Base-by-base conservation (phyloP, 225 moss, liverwort and hornwort genomes). In the Lunularia cruciata region DNA sequence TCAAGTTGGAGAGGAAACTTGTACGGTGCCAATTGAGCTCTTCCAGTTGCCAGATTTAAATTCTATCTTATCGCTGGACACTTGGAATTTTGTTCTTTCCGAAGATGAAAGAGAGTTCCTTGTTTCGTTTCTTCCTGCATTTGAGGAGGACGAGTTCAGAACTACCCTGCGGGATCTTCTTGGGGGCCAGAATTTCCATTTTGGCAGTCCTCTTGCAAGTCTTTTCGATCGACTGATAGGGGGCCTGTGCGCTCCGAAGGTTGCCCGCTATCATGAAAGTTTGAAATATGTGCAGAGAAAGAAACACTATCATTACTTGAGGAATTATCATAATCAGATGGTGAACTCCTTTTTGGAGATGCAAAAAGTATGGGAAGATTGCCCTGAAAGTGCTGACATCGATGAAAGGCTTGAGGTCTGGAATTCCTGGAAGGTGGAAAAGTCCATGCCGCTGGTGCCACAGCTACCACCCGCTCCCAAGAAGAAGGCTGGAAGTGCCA, bases 261-360 rank as follows among this genome's bases (percentile, higher is more conserved):
- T 91, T 11, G 86, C 86, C 11, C 81, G 85, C 16, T 91, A 91
- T 68, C 74, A 86, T 47, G 91, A 91, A 72, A 88, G 91, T 46
- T 73, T 91, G 19, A 88, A 91, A 63, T 91, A 86, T 71, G 81
- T 91, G 72, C 88, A 91, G 75, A 78, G 86, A 25, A 91, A 91
- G 73, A 88, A 88, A 73, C 91, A 91, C 73, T 88, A 88, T 55
- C 91, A 91, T 76, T 71, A 77, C 26, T 62, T 91, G 63, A 79
- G 91, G 65, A 79, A 85, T 59, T 91, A 91, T 81, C 91, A 91
- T 58, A 91, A 91, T 73, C 86, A 83, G 43, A 91, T 91, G 91
- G 83, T 91, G 66, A 85, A 81, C 71, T 80, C 86, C n/a, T 88
- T 88, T 46, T 73, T 87, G 25, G 91, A 88, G 61, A 91, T 91